A percentile compares a stretch with the other conserved stretches of the same genome.
phyloP scores from a whole-genome alignment of 1,139 yeast species.

The Scheffersomyces parashehatae region DNA sequence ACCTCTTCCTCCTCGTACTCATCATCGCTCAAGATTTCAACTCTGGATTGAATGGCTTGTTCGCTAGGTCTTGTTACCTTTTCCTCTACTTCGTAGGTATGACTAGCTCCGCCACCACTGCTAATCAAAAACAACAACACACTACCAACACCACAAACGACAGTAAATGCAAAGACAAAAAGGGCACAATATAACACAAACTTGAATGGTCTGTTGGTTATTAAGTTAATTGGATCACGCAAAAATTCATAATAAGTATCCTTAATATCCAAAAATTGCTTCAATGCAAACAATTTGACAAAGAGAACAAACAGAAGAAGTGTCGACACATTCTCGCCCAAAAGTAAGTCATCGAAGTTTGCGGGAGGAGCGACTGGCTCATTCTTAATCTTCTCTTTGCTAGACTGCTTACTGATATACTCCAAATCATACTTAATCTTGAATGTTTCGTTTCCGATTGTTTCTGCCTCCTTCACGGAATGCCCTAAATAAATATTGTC shows the following conservation, averaged over 20 bases:
- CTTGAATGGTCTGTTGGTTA: conserved; percentile 48
- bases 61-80: background rate
- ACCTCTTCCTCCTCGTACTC: background rate
- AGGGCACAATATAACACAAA: conserved; percentile 48
- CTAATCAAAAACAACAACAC: conserved; percentile 25
- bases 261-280: conserved; percentile 26
- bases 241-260: conserved; percentile 39
- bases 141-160: conserved; percentile 43
- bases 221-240: conserved; percentile 42
- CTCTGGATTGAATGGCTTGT: background rate
- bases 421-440: conserved; percentile 63
- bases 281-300: conserved; percentile 17
- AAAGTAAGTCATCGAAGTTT: conserved; percentile 37
- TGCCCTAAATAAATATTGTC: conserved; percentile 88
- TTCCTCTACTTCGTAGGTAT: conserved; percentile 1
- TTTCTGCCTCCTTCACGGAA: conserved; percentile 77
- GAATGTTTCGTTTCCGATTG: conserved; percentile 76
- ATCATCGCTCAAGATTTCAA: conserved; percentile 7
- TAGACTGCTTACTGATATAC: conserved; percentile 32
- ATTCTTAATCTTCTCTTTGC: conserved; percentile 39
- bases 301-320: conserved; percentile 21
- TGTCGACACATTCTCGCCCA: conserved; percentile 22
- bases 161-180: conserved; percentile 38
- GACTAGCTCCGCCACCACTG: conserved; percentile 5
- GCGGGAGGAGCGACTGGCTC: conserved; percentile 44